Percentiles rank a stretch among this genome's conserved stretches.
These are phyloP conservation scores for Aspergillus spinulosporus DNA, from an alignment of 2,329 filamentous ascomycete species.

Conservation along the genomic window DNA sequence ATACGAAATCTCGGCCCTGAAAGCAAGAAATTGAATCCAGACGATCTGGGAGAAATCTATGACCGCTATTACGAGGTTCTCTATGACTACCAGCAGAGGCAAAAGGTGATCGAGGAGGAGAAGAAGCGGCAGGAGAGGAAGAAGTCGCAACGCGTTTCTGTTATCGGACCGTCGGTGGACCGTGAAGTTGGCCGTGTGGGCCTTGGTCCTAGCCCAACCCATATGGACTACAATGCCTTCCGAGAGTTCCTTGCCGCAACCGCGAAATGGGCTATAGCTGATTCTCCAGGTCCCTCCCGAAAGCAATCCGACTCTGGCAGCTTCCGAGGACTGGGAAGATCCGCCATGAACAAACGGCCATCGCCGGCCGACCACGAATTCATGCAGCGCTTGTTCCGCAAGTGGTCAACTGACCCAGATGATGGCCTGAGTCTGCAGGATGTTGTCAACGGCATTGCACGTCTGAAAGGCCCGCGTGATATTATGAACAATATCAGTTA, in stretches of 20 bases:
- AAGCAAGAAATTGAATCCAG: slow-evolving; percentile 82
- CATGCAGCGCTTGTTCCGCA: slow-evolving; percentile 78
- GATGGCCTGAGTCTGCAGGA: slow-evolving; percentile 84
- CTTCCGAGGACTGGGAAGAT: slow-evolving; percentile 53
- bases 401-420: slow-evolving; percentile 79
- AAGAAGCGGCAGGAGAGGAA: slow-evolving; percentile 65
- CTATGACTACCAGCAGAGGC: slow-evolving; percentile 86
- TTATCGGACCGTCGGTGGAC: slow-evolving; percentile 51
- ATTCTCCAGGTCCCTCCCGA: slow-evolving; percentile 66
- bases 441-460: slow-evolving; percentile 84
- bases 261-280: slow-evolving; percentile 88
- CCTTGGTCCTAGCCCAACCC: slow-evolving; percentile 80
- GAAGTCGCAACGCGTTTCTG: slow-evolving; percentile 46
- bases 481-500: slow-evolving; percentile 98
- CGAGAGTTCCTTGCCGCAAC: slow-evolving; percentile 88
- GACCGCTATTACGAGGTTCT: slow-evolving; percentile 90
- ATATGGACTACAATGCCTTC: slow-evolving; percentile 98
- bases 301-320: slow-evolving; percentile 58
- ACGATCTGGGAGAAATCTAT: slow-evolving; percentile 86
- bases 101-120: slow-evolving; percentile 74
- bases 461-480: slow-evolving; percentile 88
- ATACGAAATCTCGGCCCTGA: slow-evolving; percentile 94
- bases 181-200: slow-evolving; percentile 85
- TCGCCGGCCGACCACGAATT: slow-evolving; percentile 93
- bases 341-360: slow-evolving; percentile 52